These are phyloP conservation scores for Neofusicoccum kwambonambiense DNA, from an alignment of 2,329 filamentous ascomycete genomes.

Conservation along the genomic window DNA sequence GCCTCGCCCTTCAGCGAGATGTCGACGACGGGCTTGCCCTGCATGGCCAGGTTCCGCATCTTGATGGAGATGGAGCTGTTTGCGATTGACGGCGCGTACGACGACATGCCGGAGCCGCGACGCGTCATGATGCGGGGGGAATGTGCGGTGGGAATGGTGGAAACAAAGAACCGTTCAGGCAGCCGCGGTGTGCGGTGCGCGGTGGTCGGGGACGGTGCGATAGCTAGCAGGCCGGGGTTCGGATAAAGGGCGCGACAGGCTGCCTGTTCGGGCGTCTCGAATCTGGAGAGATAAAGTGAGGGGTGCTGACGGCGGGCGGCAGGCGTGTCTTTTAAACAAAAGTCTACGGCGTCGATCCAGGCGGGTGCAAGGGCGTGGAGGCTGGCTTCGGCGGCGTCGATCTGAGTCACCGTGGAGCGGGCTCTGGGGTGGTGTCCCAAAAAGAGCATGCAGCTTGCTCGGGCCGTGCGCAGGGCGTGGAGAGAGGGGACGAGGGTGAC, in stretches of 20 bases:
- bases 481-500: not conserved
- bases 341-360: not conserved
- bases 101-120: not conserved
- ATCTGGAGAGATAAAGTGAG: not conserved
- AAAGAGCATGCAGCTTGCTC: not conserved
- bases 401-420: conserved; percentile 13
- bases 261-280: not conserved
- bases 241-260: not conserved
- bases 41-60: conserved; percentile 32
- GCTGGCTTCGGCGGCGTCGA: conserved; percentile 10
- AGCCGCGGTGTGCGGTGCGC: not conserved
- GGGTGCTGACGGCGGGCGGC: not conserved
- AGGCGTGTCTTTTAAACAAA: not conserved
- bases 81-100: not conserved
- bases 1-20: conserved; percentile 41
- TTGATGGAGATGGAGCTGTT: conserved; percentile 24
- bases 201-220: not conserved
- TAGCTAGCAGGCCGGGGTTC: not conserved
- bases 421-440: not conserved
- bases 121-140: not conserved
- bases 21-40: conserved; percentile 42
- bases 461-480: conserved; percentile 14
- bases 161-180: not conserved
- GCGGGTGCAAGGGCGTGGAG: not conserved
- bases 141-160: not conserved